phyloP scores from a whole-genome alignment of 306 rosid species.

The Cucumis hystrix region DNA sequence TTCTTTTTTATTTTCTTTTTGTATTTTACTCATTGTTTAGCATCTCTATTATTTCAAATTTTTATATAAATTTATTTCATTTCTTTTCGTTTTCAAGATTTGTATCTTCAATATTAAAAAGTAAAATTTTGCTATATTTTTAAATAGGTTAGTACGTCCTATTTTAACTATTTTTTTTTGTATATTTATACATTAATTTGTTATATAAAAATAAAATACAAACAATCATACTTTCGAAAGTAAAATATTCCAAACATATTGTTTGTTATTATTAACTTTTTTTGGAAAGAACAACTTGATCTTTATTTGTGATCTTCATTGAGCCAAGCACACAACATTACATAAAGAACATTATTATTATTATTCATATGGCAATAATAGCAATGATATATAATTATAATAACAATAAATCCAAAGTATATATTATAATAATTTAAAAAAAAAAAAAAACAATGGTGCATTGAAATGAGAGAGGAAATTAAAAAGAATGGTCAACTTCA shows the following conservation, averaged over 20 bases:
- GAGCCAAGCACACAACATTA: not conserved
- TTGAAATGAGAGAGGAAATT: not conserved
- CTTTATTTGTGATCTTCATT: not conserved
- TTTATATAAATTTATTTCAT: not conserved
- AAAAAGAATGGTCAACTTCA: not conserved
- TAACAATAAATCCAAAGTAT: not conserved
- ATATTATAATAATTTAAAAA: not conserved
- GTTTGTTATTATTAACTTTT: not conserved
- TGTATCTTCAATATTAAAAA: not conserved
- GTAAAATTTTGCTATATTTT: no score
- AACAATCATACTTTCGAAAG: not conserved
- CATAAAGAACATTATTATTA: not conserved
- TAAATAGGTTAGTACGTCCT: no score
- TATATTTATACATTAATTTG: not conserved
- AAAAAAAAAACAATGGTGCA: not conserved
- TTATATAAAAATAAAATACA: not conserved
- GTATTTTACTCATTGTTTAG: not conserved
- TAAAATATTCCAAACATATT: not conserved
- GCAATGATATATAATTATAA: not conserved
- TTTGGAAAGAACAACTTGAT: not conserved
- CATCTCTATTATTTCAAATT: not conserved
- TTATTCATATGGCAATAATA: not conserved
- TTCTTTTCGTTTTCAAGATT: not conserved
- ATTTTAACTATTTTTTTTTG: no score
- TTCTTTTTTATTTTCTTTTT: not conserved